Percentiles rank a stretch among this genome's conserved stretches.
Evolutionary conservation across 1,284 basidiomycete species (phyloP).

Genomic region (Porodaedalea pini): DNA sequence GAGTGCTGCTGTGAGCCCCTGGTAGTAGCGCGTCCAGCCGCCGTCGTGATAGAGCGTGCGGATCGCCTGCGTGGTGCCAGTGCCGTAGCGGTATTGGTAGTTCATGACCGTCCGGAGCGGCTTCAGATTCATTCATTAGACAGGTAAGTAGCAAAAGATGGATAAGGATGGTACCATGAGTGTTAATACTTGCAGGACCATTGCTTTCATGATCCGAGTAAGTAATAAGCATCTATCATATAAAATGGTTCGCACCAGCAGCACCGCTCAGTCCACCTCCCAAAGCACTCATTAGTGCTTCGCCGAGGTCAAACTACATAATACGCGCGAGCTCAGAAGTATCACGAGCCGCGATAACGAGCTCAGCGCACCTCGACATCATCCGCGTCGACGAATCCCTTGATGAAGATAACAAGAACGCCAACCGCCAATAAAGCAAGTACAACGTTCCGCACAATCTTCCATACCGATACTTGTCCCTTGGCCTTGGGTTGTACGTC

Average conservation of each 20-base stretch:
- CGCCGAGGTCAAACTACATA: conserved; percentile 70
- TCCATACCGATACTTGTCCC: background rate
- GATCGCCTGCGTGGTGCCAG: conserved; percentile 61
- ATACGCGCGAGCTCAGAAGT: background rate
- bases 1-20: conserved; percentile 77
- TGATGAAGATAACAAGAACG: conserved; percentile 41
- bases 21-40: conserved; percentile 79
- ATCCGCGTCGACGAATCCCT: conserved; percentile 64
- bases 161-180: conserved; percentile 57
- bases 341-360: background rate
- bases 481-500: background rate
- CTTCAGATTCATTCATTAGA: conserved; percentile 28
- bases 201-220: conserved; percentile 46
- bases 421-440: conserved; percentile 34
- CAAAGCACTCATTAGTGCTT: conserved; percentile 72
- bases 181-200: conserved; percentile 84
- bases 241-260: conserved; percentile 45
- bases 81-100: conserved; percentile 85
- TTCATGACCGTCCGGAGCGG: conserved; percentile 88
- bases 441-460: conserved; percentile 20
- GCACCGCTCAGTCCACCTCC: conserved; percentile 87
- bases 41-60: conserved; percentile 72
- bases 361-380: conserved; percentile 54
- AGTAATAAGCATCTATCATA: background rate
- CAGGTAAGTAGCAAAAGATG: conserved; percentile 11